Base-by-base conservation (phyloP, 805 yeast species). In the Pichia exigua region DNA sequence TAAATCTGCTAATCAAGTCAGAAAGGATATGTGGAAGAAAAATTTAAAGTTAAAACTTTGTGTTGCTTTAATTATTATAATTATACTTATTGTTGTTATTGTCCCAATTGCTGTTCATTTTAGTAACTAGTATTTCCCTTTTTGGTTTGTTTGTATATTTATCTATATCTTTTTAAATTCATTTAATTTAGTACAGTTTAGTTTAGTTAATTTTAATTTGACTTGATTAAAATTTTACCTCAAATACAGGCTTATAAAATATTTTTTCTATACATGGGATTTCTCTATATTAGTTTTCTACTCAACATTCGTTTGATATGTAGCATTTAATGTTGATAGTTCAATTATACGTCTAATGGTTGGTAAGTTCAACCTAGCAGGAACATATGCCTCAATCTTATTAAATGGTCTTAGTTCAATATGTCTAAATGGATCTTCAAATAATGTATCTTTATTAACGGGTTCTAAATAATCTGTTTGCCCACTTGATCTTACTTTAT, bases 21-120 rank as follows among this genome's bases (percentile, higher is more conserved):
- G 99, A 72, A 92, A 91, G 70, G 95, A 91, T 66, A 92, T 92
- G 97, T 92, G 98, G 98, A 87, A 95, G 87, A 92, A 94, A 71
- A 96, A 92, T 68, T 78, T 94, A 81, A 94, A 94, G 75, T 86
- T 94, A 92, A 85, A 95, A 70, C 73, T 91, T 75, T 92, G 98
- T 70, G 84, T 91, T 54, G 81, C 85, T 46, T 86, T 85, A 28
- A 83, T 84, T 26, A 72, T 94, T 49, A 82, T 92, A 64, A 81
- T 91, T 49, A 71, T 92, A 59, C 71, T 92, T 52, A 86, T 92
- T 50, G 95, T 92, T 51, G 81, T 85, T 57, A 87, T 91, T 59
- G 97, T 92, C 42, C 98, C 98, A 30, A 82, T 94, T 56, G 97
- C 87, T 35, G 89, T 92, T 52, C 96, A 91, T 66, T 91, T 90